Evolutionary conservation across 441 rosid genomes (phyloP), one percentile per base, ranked within the genome.

Genomic region (Gossypium schwendimanii): DNA sequence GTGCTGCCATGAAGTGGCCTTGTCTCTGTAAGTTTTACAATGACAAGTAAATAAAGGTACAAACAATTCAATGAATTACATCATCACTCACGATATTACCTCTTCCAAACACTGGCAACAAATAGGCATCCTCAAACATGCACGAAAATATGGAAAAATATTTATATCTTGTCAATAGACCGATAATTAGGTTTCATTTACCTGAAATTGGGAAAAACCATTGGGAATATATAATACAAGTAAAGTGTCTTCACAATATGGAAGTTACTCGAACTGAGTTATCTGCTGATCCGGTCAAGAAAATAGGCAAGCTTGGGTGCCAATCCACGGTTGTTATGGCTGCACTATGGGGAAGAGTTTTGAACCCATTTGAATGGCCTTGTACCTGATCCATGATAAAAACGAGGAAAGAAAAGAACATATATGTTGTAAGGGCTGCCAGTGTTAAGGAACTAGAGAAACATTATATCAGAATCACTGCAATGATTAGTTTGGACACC

Each of bases 231-330:
- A 8, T 39, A 10, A 20, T 17, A 58, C n/a, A n/a, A 11, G 31
- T 57, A 6, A 0, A 36, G 57, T 3, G 3, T 39, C 66, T 28
- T 81, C 76, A 86, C 12, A 57, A 75, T 1, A 83, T 75, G 7
- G 90, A 83, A 39, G 91, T 84, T 26, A 89, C 91, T 23, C 89
- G 80, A 63, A 89, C 91, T 0, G 94, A 89, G 80, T 86, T 75
- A 80, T 89, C 94, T 9, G 86, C 87, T 3, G 94, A 89, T 11
- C 91, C 94, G 1, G 94, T 89, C 83, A 87, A 72, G 84, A 82
- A 89, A 53, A 87, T 69, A 24, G 94, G 94, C 76, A 84, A 77
- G 33, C 87, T 83, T 20, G 94, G 94, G 72, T 89, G 94, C 91
- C 94, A 89, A 66, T 87, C 94, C 63, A 89, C 90, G 1, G 90